These are phyloP conservation scores for Lithohypha guttulata DNA, from an alignment of 2,329 filamentous ascomycete genomes.

Conservation along the genomic window DNA sequence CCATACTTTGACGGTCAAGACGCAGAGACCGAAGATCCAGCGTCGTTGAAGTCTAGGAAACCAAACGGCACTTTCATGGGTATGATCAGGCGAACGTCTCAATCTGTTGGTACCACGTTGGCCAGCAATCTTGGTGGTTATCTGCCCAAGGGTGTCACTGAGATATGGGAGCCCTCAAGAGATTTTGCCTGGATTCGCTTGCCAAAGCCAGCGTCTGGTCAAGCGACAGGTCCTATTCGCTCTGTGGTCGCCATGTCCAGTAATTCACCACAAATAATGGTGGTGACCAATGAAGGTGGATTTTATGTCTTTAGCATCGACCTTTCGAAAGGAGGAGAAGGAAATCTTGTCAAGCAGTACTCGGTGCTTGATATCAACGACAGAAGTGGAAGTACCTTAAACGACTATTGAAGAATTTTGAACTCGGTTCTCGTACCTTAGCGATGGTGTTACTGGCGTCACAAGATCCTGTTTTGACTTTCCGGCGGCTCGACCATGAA, in stretches of 20 bases:
- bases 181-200: slow-evolving; percentile 97
- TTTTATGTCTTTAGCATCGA: slow-evolving; percentile 96
- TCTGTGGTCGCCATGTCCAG: slow-evolving; percentile 98
- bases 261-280: slow-evolving; percentile 91
- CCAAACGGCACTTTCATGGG: slow-evolving; percentile 72
- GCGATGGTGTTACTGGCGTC: not conserved
- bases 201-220: slow-evolving; percentile 46
- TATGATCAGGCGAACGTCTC: slow-evolving; percentile 86
- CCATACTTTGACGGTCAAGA: slow-evolving; percentile 25
- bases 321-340: slow-evolving; percentile 87
- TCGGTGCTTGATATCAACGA: slow-evolving; percentile 49
- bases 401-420: slow-evolving; percentile 26
- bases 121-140: slow-evolving; percentile 86
- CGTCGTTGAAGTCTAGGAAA: slow-evolving; percentile 31
- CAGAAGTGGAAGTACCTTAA: slow-evolving; percentile 27
- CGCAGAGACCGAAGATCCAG: slow-evolving; percentile 22
- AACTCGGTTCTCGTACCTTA: not conserved
- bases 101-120: slow-evolving; percentile 81
- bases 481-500: too few species aligned
- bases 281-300: slow-evolving; percentile 87
- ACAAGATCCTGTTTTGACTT: too few species aligned
- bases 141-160: slow-evolving; percentile 81
- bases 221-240: slow-evolving; percentile 49
- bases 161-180: slow-evolving; percentile 92
- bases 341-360: slow-evolving; percentile 80